Evolutionary conservation across 495 filamentous ascomycete genomes (phyloP), one percentile per base, ranked within the genome.

Genomic region (Amphirosellinia nigrospora): DNA sequence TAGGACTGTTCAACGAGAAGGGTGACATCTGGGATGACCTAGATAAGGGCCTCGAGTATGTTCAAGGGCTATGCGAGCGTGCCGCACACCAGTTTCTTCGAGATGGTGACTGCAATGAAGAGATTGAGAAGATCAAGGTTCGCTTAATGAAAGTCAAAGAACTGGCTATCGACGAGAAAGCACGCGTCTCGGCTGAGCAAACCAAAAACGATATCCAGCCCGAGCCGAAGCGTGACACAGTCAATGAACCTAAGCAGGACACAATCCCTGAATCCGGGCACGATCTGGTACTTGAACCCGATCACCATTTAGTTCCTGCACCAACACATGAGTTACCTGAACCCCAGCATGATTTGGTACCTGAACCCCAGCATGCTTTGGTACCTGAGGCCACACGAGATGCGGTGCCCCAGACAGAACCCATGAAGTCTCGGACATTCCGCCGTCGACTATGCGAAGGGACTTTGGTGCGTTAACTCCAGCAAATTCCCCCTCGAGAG

Each of bases 31-130:
- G 91, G 79, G 92, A 96, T 73, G 82, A 86, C 52, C 82, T 92
- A 1, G 94, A 96, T 73, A 90, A 89, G 75, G 86, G 88, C 1
- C 83, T 97, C 60, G 93, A 97, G 74, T 86, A 87, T 63, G 91
- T 91, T 15, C 92, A 97, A 75, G 86, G 84, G 56, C 86, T 93
- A 74, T 96, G 92, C 78, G 94, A 97, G 79, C 88, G 89, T 63
- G 94, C 88, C 16, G 94, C 94, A 2, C 94, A 95, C 77, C 92
- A 96, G 76, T 93, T 96, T 67, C 85, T 97, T 15, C 88, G 94
- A 26, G 89, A 92, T 64, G 94, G 94, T 26, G 90, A 94, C 69
- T 97, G 94, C 79, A 83, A 81, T 21, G 84, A 86, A 26, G 92
- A 97, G 80, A 85, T 96, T 19, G 81, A 85, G 15, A 89, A 88